A percentile compares a stretch with the other conserved stretches of the same genome.
These are phyloP conservation scores for Suillus placidus DNA, from an alignment of 768 basidiomycete genomes.

Conservation along the genomic window DNA sequence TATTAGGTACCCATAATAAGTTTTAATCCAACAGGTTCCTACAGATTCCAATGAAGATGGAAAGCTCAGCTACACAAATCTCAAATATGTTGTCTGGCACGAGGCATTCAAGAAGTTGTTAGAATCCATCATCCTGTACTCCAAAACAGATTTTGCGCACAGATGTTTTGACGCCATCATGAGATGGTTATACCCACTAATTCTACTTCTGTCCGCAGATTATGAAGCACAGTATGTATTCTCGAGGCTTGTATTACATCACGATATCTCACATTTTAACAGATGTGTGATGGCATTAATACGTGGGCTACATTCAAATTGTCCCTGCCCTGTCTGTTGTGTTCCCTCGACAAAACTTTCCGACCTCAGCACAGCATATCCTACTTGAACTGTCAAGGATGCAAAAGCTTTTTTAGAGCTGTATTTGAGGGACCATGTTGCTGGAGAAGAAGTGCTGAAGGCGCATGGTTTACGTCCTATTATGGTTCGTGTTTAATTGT, in stretches of 20 bases:
- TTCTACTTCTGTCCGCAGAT: slow-evolving; percentile 28
- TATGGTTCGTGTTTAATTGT: neutral
- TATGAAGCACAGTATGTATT: slow-evolving; percentile 30
- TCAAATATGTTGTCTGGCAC: slow-evolving; percentile 28
- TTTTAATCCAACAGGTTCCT: neutral
- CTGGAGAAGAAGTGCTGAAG: slow-evolving; percentile 22
- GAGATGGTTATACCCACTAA: slow-evolving; percentile 24
- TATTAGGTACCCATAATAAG: too few species aligned
- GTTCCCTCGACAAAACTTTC: slow-evolving; percentile 31
- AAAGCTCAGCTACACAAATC: slow-evolving; percentile 18
- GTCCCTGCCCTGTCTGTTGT: slow-evolving; percentile 42
- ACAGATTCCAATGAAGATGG: neutral
- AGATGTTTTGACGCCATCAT: slow-evolving; percentile 33
- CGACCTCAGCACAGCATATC: slow-evolving; percentile 19
- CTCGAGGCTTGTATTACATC: neutral
- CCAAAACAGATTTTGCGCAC: slow-evolving; percentile 14
- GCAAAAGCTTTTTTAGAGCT: neutral
- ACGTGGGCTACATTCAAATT: slow-evolving; percentile 25
- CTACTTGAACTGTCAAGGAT: neutral
- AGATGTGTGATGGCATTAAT: slow-evolving; percentile 41
- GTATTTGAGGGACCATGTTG: slow-evolving; percentile 6
- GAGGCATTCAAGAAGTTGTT: slow-evolving; percentile 19
- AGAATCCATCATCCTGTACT: slow-evolving; percentile 4
- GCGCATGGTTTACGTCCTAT: slow-evolving; percentile 14
- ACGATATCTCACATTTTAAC: neutral